phyloP scores from a whole-genome alignment of 176 grass and related monocot species.

The Eragrostis nindensis region DNA sequence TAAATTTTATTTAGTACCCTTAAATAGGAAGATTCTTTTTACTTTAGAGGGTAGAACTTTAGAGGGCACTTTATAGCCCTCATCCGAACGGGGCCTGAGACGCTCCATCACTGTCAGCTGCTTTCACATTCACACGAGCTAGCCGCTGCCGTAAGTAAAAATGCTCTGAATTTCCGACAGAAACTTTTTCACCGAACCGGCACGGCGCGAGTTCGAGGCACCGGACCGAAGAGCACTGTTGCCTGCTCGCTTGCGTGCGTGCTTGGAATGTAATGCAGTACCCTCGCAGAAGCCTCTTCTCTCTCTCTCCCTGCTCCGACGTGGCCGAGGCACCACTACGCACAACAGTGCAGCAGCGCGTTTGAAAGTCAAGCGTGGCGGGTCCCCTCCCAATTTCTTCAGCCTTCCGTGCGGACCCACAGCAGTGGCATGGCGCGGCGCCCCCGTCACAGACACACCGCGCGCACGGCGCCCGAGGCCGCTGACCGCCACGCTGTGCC shows the following conservation, averaged over 20 bases:
- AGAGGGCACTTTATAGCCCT: too few relatives aligned
- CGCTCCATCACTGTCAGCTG: too few relatives aligned
- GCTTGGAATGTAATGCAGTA: not conserved
- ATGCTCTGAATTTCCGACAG: too few relatives aligned
- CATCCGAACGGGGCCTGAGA: too few relatives aligned
- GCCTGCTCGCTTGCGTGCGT: not conserved
- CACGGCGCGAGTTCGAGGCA: too few relatives aligned
- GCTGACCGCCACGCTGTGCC: constrained; percentile 2
- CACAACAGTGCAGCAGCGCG: not conserved
- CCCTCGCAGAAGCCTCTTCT: not conserved
- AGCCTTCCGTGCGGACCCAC: not conserved
- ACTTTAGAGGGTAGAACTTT: too few relatives aligned
- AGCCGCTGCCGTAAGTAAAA: too few relatives aligned
- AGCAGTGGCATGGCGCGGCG: not conserved
- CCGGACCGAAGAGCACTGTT: not conserved
- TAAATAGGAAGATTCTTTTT: too few relatives aligned
- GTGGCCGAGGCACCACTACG: not conserved
- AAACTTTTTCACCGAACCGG: too few relatives aligned
- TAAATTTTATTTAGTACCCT: too few relatives aligned
- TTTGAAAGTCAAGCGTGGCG: not conserved
- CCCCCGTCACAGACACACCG: not conserved
- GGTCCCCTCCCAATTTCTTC: not conserved
- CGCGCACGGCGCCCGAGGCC: not conserved
- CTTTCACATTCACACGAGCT: too few relatives aligned
- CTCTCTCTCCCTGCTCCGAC: not conserved